Evolutionary conservation across 2,329 filamentous ascomycete genomes (phyloP), one percentile per base, ranked within the genome.

Genomic region (Pseudomassariella vexata): DNA sequence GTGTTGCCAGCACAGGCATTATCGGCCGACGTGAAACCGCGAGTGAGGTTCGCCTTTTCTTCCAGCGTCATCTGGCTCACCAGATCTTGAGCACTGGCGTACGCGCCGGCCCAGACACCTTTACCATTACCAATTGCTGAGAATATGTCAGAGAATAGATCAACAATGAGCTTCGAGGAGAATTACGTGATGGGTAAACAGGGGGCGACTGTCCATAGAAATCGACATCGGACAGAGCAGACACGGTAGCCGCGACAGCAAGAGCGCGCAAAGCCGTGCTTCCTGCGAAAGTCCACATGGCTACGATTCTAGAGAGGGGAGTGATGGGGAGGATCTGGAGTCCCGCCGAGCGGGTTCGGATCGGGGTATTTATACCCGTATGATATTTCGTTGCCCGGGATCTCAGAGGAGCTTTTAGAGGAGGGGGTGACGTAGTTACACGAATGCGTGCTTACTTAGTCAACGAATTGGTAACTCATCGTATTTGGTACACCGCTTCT

Each of bases 41-140:
- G 52, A 2, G 66, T 70, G 5, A 68, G 51, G 37, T 70, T 69
- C 20, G 59, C 75, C 48, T 79, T 82, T 48, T 84, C 79, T 9
- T 79, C 77, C 2, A 83, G 53, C 0, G 78, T 83, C 70, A 84
- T 73, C 31, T 73, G 67, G 18, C 59, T 57, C 8, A 82, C 78
- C 3, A 84, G 55, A 2, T 57, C 50, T 20, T 66, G 61, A 2
- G 79, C 79, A 39, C 70, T 74, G 25, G 56, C 55, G 46, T 81
- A 82, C 24, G 78, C 76, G 17, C 62, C 59, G 6, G 62, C 60
- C 79, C 79, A 84, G 18, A 35, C 36, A 2, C 59, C 63, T 3
- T 39, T 31, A 5, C 56, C 57, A 29, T 51, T 50, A 4, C 53
- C 52, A 5, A 40, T 20, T 3, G 58, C 59, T 62, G 34, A 24